Conservation (phyloP, 176 grass and related monocot species). For the Paspalum vaginatum region DNA sequence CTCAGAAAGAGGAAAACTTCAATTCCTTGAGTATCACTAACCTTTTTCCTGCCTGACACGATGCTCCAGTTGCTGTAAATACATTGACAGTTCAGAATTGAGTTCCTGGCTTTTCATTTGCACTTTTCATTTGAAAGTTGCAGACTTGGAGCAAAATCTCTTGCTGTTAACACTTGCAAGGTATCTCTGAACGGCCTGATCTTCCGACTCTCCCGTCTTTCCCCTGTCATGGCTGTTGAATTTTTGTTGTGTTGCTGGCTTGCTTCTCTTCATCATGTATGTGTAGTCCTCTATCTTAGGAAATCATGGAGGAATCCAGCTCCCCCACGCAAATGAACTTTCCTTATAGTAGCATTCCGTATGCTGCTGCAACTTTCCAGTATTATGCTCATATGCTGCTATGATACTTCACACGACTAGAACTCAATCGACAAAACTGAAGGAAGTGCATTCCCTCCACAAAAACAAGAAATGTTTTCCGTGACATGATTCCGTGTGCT, state of each 20-base stretch:
- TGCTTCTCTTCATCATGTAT: background rate
- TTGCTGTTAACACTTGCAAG: background rate
- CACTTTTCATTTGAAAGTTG: conserved; percentile 2
- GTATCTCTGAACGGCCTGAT: background rate
- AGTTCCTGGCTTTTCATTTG: background rate
- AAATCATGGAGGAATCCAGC: conserved; percentile 5
- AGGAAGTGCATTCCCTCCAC: background rate
- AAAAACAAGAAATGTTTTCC: background rate
- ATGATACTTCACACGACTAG: background rate
- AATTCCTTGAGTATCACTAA: conserved; percentile 3
- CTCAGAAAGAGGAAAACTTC: conserved; percentile 27
- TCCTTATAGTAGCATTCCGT: background rate
- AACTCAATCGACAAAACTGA: background rate
- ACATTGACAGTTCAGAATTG: conserved; percentile 29
- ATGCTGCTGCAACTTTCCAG: background rate
- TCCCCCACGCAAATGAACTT: background rate
- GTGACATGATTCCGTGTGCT: background rate
- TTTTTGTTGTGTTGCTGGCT: background rate
- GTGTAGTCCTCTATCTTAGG: background rate
- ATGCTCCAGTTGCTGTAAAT: conserved; percentile 38
- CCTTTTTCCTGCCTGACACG: conserved; percentile 26
- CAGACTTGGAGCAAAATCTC: background rate
- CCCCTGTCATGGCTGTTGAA: conserved; percentile 24
- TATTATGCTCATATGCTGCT: background rate
- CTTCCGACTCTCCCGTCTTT: conserved; percentile 10